These are phyloP conservation scores for Calonectria montana DNA, from an alignment of 2,329 filamentous ascomycete species.

Conservation along the genomic window DNA sequence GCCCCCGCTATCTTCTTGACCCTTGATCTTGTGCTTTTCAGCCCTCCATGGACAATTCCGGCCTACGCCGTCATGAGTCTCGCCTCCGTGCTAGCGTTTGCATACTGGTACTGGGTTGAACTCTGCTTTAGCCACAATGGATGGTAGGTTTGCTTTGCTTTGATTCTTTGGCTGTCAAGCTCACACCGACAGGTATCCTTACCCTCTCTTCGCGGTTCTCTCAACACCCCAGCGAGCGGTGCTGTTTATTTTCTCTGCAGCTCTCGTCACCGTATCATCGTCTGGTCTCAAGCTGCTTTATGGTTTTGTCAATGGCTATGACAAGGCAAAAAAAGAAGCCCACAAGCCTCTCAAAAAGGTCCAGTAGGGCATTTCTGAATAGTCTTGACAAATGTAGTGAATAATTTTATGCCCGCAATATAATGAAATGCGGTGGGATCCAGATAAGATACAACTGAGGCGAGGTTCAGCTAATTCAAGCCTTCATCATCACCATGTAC, in stretches of 20 bases:
- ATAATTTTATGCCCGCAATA: background rate
- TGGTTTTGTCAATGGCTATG: conserved; percentile 71
- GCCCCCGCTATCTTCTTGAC: conserved; percentile 73
- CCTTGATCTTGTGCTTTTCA: conserved; percentile 75
- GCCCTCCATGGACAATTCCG: conserved; percentile 77
- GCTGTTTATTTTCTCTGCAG: conserved; percentile 77
- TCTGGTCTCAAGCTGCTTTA: conserved; percentile 77
- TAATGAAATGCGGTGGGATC: background rate
- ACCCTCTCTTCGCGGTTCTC: conserved; percentile 82
- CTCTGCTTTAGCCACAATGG: conserved; percentile 76
- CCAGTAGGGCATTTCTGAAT: conserved; percentile 28
- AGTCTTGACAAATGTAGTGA: background rate
- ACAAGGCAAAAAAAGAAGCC: conserved; percentile 46
- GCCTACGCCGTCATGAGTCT: conserved; percentile 69
- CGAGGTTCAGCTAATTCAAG: background rate
- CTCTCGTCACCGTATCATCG: conserved; percentile 78
- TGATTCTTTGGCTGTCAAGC: background rate
- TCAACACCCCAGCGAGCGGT: conserved; percentile 72
- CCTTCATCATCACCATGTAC: background rate
- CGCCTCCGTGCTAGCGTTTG: conserved; percentile 69
- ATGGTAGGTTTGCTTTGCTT: conserved; percentile 56
- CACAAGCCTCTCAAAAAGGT: conserved; percentile 47
- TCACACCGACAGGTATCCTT: conserved; percentile 74
- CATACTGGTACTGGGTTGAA: conserved; percentile 84
- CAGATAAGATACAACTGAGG: background rate